These are phyloP conservation scores for Diospyros kaki DNA, from an alignment of 148 eudicot species.

Conservation along the genomic window DNA sequence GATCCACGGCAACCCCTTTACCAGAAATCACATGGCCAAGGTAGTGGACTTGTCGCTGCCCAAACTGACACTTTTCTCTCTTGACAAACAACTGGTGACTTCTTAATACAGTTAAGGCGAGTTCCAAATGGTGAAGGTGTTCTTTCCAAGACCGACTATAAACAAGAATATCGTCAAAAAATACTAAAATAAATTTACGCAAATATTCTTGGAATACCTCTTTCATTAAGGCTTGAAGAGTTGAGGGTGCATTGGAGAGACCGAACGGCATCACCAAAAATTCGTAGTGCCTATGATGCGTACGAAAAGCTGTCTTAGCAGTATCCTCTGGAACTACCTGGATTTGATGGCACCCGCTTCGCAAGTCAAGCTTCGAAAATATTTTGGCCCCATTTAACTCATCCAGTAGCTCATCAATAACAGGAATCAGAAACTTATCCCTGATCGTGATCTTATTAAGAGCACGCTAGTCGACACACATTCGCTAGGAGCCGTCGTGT, in stretches of 20 bases:
- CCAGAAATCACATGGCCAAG: background rate
- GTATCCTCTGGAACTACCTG: background rate
- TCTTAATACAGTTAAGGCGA: background rate
- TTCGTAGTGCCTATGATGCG: background rate
- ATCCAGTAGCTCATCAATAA: background rate
- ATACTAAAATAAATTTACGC: background rate
- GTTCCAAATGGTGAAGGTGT: background rate
- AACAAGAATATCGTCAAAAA: background rate
- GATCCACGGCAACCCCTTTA: background rate
- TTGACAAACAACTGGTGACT: too few species aligned
- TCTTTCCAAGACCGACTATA: background rate
- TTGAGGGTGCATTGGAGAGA: background rate
- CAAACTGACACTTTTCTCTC: too few species aligned
- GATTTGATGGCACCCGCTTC: background rate
- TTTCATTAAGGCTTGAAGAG: background rate
- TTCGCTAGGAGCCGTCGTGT: background rate
- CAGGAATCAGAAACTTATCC: background rate
- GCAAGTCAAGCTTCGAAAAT: background rate
- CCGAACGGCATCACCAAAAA: background rate
- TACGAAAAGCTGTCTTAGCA: background rate
- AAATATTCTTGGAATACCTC: background rate
- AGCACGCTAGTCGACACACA: background rate
- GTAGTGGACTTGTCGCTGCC: too few species aligned
- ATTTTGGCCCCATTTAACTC: background rate
- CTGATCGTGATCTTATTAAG: background rate